These are phyloP conservation scores for Candida manassasensis DNA, from an alignment of 805 yeast genomes.

Conservation along the genomic window DNA sequence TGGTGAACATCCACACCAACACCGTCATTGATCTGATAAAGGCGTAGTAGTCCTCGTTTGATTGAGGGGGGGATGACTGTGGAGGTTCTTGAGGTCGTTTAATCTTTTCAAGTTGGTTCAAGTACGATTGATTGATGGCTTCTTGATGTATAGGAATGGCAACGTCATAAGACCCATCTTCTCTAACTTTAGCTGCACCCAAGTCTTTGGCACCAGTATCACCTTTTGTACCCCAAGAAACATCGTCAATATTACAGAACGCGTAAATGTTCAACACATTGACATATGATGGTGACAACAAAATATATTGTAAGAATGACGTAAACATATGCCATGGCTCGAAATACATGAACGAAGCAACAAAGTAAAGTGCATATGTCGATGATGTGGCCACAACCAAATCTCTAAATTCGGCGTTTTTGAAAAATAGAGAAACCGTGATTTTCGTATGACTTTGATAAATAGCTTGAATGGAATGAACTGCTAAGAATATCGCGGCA, in stretches of 20 bases:
- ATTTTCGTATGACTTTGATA: conserved; percentile 34
- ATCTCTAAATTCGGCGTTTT: conserved; percentile 41
- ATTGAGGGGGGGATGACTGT: conserved; percentile 17
- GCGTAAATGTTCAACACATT: conserved; percentile 62
- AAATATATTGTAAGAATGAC: conserved; percentile 47
- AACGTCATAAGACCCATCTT: conserved; percentile 54
- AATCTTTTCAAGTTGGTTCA: conserved; percentile 50
- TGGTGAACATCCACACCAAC: conserved; percentile 42
- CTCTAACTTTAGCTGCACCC: conserved; percentile 50
- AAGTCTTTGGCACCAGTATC: conserved; percentile 54
- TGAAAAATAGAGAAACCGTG: conserved; percentile 43
- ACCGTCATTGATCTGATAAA: conserved; percentile 44
- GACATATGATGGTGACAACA: conserved; percentile 49
- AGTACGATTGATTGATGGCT: conserved; percentile 50
- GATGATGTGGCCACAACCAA: conserved; percentile 55
- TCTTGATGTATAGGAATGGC: conserved; percentile 45
- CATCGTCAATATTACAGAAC: conserved; percentile 67
- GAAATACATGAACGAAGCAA: conserved; percentile 53
- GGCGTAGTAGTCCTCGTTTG: conserved; percentile 44
- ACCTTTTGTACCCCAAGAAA: conserved; percentile 75
- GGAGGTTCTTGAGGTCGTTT: conserved; percentile 36
- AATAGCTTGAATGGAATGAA: conserved; percentile 40
- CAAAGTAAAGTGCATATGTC: conserved; percentile 57
- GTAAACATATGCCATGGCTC: conserved; percentile 67
- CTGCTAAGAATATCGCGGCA: conserved; percentile 56